phyloP scores from a whole-genome alignment of 192 early-diverging fungal species.

The Neocallimastix lanati region DNA sequence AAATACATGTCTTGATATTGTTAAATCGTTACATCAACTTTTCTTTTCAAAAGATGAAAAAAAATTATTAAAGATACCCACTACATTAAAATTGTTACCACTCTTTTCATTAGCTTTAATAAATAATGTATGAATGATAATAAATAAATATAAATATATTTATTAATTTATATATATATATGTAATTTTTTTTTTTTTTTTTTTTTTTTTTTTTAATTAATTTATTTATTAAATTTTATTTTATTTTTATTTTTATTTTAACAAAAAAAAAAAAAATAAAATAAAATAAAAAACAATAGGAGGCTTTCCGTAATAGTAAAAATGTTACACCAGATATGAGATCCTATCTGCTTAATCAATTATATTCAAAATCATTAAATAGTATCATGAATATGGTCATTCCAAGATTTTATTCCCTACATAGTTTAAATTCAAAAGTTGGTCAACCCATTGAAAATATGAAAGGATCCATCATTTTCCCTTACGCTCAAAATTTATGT shows the following conservation, averaged over 20 bases:
- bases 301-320: no score
- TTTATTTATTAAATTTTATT: no score
- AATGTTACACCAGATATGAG: not conserved
- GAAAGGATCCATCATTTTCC: not conserved
- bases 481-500: not conserved
- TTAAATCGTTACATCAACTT: not conserved
- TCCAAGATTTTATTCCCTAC: not conserved
- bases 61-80: not conserved
- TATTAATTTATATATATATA: no score
- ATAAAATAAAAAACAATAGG: no score
- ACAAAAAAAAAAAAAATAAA: no score
- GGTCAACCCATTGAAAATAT: not conserved
- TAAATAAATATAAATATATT: no score
- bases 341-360: not conserved
- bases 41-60: not conserved
- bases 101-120: not conserved
- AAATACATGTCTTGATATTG: not conserved
- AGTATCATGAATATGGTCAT: not conserved
- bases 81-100: not conserved
- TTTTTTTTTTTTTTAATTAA: no score
- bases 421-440: not conserved
- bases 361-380: not conserved
- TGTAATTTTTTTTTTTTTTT: no score
- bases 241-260: no score
- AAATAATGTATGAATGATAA: not conserved